Evolutionary conservation across 2,329 filamentous ascomycete species (phyloP).

Genomic region (Sphaerulina musiva): DNA sequence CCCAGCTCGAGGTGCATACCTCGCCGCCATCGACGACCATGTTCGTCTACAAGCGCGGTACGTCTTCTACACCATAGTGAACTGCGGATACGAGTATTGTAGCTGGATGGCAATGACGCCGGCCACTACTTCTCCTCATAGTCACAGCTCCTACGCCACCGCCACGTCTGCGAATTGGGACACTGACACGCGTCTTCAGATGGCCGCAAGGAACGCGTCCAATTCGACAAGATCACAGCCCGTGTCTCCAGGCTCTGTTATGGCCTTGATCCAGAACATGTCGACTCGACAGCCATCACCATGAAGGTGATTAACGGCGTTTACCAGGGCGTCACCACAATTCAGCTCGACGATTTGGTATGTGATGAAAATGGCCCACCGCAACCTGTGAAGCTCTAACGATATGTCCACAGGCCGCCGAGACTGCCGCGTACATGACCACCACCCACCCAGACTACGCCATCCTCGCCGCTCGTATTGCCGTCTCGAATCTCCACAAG

Average conservation of each 20-base stretch:
- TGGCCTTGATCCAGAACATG: conserved; percentile 88
- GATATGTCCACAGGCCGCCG: conserved; percentile 64
- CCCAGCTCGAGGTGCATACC: conserved; percentile 21
- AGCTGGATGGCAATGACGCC: not conserved
- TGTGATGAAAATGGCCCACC: conserved; percentile 35
- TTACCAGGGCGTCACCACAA: conserved; percentile 93
- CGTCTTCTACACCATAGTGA: conserved; percentile 14
- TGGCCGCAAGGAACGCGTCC: conserved; percentile 98
- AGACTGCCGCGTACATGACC: conserved; percentile 99
- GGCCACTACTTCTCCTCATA: conserved; percentile 9
- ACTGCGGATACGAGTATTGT: not conserved
- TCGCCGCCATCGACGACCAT: conserved; percentile 38
- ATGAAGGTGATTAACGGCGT: conserved; percentile 99
- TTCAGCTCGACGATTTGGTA: conserved; percentile 95
- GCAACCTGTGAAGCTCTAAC: conserved; percentile 8
- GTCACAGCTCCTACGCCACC: conserved; percentile 11
- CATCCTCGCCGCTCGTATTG: conserved; percentile 94
- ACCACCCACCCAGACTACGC: conserved; percentile 98
- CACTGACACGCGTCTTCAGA: conserved; percentile 50
- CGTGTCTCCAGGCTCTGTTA: conserved; percentile 97
- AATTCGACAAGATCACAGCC: conserved; percentile 99
- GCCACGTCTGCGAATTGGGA: not conserved
- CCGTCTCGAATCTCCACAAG: conserved; percentile 99
- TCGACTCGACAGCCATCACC: conserved; percentile 95
- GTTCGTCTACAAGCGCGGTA: conserved; percentile 60